Percentiles rank a stretch among this genome's conserved stretches.
These are phyloP conservation scores for Farysia itapuensis DNA, from an alignment of 1,284 basidiomycete species.

Conservation along the genomic window DNA sequence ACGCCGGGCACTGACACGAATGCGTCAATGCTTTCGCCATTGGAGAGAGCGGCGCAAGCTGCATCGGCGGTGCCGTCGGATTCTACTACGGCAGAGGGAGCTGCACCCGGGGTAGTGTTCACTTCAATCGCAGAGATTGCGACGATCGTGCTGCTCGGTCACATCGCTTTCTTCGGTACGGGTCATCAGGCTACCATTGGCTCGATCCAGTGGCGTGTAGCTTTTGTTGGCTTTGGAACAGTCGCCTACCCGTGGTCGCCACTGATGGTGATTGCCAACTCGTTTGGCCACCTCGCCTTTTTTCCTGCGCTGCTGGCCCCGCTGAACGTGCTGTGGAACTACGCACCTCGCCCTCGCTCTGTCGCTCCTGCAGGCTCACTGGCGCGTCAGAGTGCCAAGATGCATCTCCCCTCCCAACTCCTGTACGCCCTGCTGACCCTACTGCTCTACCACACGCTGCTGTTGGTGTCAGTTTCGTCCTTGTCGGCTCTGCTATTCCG, in stretches of 20 bases:
- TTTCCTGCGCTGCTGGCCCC: conserved; percentile 69
- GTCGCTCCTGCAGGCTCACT: neutral
- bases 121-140: conserved; percentile 19
- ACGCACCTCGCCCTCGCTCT: conserved; percentile 65
- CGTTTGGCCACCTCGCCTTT: conserved; percentile 72
- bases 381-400: neutral
- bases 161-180: conserved; percentile 77
- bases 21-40: neutral
- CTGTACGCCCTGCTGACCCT: conserved; percentile 68
- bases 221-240: conserved; percentile 69
- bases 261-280: conserved; percentile 77
- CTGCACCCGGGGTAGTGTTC: neutral
- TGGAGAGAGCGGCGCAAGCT: conserved; percentile 1
- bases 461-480: conserved; percentile 62
- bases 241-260: conserved; percentile 77
- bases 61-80: neutral
- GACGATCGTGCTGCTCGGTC: conserved; percentile 32
- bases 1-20: too few species aligned
- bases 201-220: conserved; percentile 92
- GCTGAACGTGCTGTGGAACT: conserved; percentile 83
- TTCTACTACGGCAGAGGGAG: neutral
- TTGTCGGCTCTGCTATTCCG: conserved; percentile 74
- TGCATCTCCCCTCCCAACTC: conserved; percentile 21
- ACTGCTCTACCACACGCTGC: conserved; percentile 70
- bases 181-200: conserved; percentile 89